phyloP scores from a whole-genome alignment of 2,329 filamentous ascomycete genomes.

The Botrytis elliptica region DNA sequence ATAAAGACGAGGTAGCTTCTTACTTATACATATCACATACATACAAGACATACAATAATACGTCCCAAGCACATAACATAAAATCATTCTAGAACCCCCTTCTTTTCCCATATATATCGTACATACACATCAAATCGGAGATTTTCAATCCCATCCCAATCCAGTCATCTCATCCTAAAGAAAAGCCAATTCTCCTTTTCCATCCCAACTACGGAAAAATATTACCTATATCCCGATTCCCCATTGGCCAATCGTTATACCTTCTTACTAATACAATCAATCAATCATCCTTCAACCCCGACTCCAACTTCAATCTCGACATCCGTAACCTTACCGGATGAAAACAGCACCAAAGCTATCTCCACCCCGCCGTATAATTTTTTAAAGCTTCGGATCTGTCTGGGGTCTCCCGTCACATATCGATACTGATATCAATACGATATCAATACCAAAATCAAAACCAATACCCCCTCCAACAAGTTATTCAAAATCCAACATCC shows the following conservation, averaged over 20 bases:
- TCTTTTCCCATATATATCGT: neutral
- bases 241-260: neutral
- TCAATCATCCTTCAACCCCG: neutral
- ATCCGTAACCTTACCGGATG: neutral
- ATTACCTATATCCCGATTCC: no score
- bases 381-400: neutral
- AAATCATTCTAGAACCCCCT: neutral
- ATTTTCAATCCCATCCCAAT: neutral
- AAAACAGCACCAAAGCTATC: neutral
- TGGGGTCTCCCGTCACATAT: neutral
- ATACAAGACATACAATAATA: no score
- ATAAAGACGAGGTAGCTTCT: neutral
- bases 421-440: neutral
- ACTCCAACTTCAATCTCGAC: neutral
- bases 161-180: neutral
- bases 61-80: no score
- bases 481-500: no score
- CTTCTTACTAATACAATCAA: neutral
- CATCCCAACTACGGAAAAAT: neutral
- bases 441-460: neutral
- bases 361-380: neutral
- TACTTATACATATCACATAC: neutral
- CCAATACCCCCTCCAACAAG: no score
- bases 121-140: neutral
- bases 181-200: conserved; percentile 5